Percentiles rank a stretch among this genome's conserved stretches.
These are phyloP conservation scores for Acacia melanoxylon DNA, from an alignment of 306 rosid species.

Conservation along the genomic window DNA sequence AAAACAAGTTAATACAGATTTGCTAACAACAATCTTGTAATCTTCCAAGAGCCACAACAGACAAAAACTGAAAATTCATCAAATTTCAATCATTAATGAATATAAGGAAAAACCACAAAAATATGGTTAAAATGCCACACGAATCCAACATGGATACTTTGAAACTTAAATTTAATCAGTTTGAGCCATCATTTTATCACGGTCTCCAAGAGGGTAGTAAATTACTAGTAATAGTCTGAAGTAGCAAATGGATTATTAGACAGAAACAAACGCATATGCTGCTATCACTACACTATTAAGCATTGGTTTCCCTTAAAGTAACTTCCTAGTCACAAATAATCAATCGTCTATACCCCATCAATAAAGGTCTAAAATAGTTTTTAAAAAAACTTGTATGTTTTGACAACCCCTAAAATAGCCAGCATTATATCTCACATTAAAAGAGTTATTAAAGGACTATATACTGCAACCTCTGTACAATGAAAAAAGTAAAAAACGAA, in stretches of 20 bases:
- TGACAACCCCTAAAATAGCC: conserved; percentile 7
- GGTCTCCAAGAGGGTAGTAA: background rate
- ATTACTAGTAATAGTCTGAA: background rate
- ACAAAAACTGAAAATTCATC: conserved; percentile 2
- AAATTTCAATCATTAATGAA: background rate
- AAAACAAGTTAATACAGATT: conserved; percentile 8
- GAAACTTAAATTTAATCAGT: background rate
- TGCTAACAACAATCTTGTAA: background rate
- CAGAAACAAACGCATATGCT: conserved; percentile 5
- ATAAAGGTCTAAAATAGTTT: background rate
- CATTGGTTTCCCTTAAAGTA: conserved; percentile 11
- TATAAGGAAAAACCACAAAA: background rate
- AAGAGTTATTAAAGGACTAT: background rate
- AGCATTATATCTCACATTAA: background rate
- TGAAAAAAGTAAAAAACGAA: conserved; percentile 1
- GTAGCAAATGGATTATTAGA: conserved; percentile 14
- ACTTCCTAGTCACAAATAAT: background rate
- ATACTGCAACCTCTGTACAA: background rate
- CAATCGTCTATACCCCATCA: background rate
- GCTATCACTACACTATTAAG: background rate
- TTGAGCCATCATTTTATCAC: background rate
- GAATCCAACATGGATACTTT: conserved; percentile 2
- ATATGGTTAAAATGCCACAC: background rate
- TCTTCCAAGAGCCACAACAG: conserved; percentile 5
- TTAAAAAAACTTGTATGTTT: background rate